phyloP scores from a whole-genome alignment of 805 yeast genomes.

The Schizosaccharomyces cryophilus region DNA sequence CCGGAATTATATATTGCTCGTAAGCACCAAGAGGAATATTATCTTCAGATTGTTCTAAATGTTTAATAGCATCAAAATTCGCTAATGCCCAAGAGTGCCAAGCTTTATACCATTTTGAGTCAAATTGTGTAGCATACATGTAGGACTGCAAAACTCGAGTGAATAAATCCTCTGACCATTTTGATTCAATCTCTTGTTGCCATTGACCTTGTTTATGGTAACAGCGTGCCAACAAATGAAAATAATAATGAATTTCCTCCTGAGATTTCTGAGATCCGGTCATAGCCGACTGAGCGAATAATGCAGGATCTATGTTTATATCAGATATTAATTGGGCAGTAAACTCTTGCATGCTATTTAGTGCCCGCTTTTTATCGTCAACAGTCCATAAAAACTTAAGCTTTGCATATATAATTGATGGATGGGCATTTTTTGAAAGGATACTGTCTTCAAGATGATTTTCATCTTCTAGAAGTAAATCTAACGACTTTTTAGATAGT shows the following conservation, averaged over 20 bases:
- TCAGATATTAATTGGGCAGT: constrained; percentile 78
- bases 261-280: background rate
- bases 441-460: constrained; percentile 21
- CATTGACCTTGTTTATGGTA: constrained; percentile 96
- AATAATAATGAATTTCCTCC: constrained; percentile 41
- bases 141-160: constrained; percentile 80
- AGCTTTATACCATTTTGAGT: constrained; percentile 83
- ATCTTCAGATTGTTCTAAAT: constrained; percentile 16
- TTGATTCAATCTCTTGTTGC: constrained; percentile 60
- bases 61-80: constrained; percentile 77
- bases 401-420: constrained; percentile 92
- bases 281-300: background rate
- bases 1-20: constrained; percentile 79
- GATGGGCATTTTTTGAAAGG: constrained; percentile 43
- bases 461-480: constrained; percentile 51
- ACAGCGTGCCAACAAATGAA: constrained; percentile 71
- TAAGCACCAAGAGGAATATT: constrained; percentile 22
- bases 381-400: constrained; percentile 92
- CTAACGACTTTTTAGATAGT: constrained; percentile 75
- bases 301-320: constrained; percentile 34
- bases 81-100: constrained; percentile 99
- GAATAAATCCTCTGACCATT: constrained; percentile 46
- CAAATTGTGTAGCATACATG: constrained; percentile 82
- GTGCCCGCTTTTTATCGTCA: constrained; percentile 68
- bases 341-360: constrained; percentile 64